Evolutionary conservation across 2,329 filamentous ascomycete genomes (phyloP).

Genomic region (Kalaharituber pfeilii): DNA sequence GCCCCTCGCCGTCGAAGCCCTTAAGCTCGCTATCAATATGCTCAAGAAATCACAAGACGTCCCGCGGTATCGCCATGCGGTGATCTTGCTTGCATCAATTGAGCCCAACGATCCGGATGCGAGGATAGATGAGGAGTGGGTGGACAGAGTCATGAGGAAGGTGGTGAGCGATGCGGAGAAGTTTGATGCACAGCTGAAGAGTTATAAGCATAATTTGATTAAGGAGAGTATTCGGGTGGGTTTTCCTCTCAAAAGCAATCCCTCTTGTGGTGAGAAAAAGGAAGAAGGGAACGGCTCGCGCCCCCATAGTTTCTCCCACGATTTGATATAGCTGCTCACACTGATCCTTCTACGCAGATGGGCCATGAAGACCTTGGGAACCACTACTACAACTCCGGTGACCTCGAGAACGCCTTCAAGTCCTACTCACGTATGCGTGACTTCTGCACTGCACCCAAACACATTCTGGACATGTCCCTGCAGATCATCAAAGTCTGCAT

Average conservation of each 20-base stretch:
- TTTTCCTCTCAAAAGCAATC: constrained; percentile 3
- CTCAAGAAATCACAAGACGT: constrained; percentile 63
- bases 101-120: constrained; percentile 53
- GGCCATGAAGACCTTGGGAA: constrained; percentile 81
- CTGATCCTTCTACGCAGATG: constrained; percentile 42
- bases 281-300: neutral
- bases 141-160: constrained; percentile 42
- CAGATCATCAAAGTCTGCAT: constrained; percentile 60
- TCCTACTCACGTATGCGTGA: constrained; percentile 76
- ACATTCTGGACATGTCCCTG: constrained; percentile 66
- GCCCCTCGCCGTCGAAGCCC: constrained; percentile 58
- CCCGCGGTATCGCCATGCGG: constrained; percentile 49
- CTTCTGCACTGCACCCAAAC: constrained; percentile 65
- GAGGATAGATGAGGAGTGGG: constrained; percentile 53
- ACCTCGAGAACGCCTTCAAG: constrained; percentile 54
- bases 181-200: constrained; percentile 71
- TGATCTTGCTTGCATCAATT: constrained; percentile 44
- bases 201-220: constrained; percentile 91
- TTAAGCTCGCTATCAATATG: constrained; percentile 58
- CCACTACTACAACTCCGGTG: constrained; percentile 64
- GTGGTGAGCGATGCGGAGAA: constrained; percentile 54
- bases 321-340: constrained; percentile 3
- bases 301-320: neutral
- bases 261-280: neutral
- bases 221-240: constrained; percentile 86